Evolutionary conservation across 192 early-diverging fungal species (phyloP).

Genomic region (Umbelopsis vinacea): DNA sequence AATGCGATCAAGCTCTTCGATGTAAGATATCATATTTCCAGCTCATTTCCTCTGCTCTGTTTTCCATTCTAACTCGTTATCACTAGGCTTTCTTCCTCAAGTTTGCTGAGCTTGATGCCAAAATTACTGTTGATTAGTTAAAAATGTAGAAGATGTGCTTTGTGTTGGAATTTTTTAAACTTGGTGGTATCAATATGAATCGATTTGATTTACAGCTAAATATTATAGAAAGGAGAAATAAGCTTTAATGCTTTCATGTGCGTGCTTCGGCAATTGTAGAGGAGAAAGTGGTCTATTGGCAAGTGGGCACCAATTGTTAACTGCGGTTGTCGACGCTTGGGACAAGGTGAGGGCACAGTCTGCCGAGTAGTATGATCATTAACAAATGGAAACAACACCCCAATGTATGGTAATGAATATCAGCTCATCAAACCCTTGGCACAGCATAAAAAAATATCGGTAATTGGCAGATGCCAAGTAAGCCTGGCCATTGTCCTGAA

Average conservation of each 20-base stretch:
- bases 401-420: neutral
- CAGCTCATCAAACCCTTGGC: neutral
- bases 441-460: neutral
- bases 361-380: too few relatives aligned
- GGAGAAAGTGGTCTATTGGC: too few relatives aligned
- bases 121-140: slow-evolving; percentile 6
- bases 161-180: neutral
- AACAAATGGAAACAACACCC: too few relatives aligned
- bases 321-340: too few relatives aligned
- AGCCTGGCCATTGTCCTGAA: neutral
- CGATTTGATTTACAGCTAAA: too few relatives aligned
- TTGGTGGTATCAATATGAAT: too few relatives aligned
- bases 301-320: too few relatives aligned
- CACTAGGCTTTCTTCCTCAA: slow-evolving; percentile 17
- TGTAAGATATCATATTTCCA: slow-evolving; percentile 38
- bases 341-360: too few relatives aligned
- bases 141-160: neutral
- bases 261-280: too few relatives aligned
- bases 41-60: too few relatives aligned
- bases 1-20: slow-evolving; percentile 86
- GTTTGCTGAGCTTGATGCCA: slow-evolving; percentile 16
- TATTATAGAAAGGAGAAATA: too few relatives aligned
- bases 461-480: neutral
- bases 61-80: neutral
- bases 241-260: too few relatives aligned